A percentile compares a stretch with the other conserved stretches of the same genome.
These are phyloP conservation scores for Coleophoma eucalyptorum DNA, from an alignment of 2,329 filamentous ascomycete species.

Conservation along the genomic window DNA sequence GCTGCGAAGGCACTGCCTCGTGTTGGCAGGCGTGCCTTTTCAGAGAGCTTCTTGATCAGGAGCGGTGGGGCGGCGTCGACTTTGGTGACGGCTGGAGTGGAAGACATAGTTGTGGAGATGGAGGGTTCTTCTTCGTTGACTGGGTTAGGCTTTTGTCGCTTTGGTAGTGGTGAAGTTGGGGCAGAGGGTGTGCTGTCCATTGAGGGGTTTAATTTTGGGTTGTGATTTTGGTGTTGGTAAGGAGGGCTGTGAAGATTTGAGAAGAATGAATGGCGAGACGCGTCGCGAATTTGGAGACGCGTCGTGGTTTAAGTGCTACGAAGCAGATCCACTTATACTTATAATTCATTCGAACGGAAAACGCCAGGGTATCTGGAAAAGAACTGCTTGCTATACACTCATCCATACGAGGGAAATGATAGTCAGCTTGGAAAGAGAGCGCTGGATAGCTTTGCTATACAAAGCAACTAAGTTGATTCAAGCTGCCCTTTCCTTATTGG, in stretches of 20 bases:
- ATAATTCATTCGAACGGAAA: no score
- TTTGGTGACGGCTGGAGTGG: slow-evolving; percentile 12
- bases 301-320: neutral
- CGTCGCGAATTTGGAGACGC: neutral
- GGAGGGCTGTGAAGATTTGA: no score
- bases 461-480: no score
- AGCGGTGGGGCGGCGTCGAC: slow-evolving; percentile 19
- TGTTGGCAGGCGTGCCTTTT: slow-evolving; percentile 77
- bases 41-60: slow-evolving; percentile 78
- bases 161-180: slow-evolving; percentile 23
- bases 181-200: slow-evolving; percentile 15
- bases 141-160: slow-evolving; percentile 23
- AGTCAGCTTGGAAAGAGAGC: no score
- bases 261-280: neutral
- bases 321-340: no score
- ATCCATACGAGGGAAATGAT: no score
- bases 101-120: slow-evolving; percentile 7
- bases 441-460: no score
- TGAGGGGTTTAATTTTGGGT: neutral
- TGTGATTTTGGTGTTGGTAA: neutral
- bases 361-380: no score
- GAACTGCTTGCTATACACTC: no score
- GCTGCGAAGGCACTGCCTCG: slow-evolving; percentile 86
- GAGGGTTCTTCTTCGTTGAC: neutral
- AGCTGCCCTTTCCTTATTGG: no score